Evolutionary conservation across 768 basidiomycete genomes (phyloP).

Genomic region (Amanita thiersii): DNA sequence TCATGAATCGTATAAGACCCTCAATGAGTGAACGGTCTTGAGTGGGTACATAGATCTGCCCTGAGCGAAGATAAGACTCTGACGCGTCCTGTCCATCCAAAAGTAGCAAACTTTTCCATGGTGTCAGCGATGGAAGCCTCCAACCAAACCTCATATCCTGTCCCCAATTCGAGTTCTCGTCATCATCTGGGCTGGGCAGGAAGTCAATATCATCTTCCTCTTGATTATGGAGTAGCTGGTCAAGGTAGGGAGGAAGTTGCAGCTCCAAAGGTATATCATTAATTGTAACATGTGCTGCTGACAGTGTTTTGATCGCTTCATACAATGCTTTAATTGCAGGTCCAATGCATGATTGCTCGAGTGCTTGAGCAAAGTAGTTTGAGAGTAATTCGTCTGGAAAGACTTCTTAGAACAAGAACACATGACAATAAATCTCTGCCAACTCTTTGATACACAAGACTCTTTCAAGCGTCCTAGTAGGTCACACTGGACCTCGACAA

Average conservation of each 20-base stretch:
- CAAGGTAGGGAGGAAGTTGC: constrained; percentile 78
- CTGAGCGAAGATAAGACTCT: constrained; percentile 53
- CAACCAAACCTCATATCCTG: constrained; percentile 64
- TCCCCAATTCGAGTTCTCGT: constrained; percentile 51
- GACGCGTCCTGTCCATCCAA: constrained; percentile 51
- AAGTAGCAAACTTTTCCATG: constrained; percentile 89
- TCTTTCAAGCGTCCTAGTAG: constrained; percentile 65
- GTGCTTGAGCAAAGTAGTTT: constrained; percentile 47
- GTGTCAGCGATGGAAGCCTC: constrained; percentile 64
- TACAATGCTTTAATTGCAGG: constrained; percentile 74
- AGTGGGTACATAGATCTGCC: constrained; percentile 48
- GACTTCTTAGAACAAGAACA: constrained; percentile 9
- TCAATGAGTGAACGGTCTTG: constrained; percentile 66
- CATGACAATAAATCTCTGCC: constrained; percentile 1
- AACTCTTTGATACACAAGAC: constrained; percentile 57
- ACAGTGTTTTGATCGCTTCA: constrained; percentile 66
- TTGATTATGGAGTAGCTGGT: constrained; percentile 59
- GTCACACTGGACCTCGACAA: constrained; percentile 79
- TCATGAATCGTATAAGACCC: constrained; percentile 67
- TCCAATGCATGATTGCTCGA: constrained; percentile 64
- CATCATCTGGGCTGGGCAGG: constrained; percentile 42
- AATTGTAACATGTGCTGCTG: constrained; percentile 73
- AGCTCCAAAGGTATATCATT: constrained; percentile 77
- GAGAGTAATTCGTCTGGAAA: constrained; percentile 50
- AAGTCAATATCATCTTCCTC: constrained; percentile 50